phyloP scores from a whole-genome alignment of 345 rosid genomes.

The Gossypium thurberi region DNA sequence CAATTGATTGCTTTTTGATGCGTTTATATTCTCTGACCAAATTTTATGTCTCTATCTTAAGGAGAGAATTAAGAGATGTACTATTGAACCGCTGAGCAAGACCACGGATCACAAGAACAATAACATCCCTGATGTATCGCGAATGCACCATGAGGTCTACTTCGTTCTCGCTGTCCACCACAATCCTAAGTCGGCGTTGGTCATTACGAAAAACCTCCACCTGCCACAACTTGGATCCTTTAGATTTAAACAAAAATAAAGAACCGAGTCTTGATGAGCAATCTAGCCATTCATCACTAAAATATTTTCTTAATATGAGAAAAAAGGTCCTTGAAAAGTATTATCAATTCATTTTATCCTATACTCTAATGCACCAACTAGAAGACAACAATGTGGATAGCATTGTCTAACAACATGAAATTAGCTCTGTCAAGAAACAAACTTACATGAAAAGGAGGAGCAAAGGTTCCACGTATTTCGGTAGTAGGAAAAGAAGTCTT shows the following conservation, averaged over 20 bases:
- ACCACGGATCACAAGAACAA: slow-evolving; percentile 79
- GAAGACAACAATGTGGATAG: neutral
- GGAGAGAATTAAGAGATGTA: slow-evolving; percentile 91
- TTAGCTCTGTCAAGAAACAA: neutral
- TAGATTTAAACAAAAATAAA: neutral
- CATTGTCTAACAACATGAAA: neutral
- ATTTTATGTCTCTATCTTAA: slow-evolving; percentile 58
- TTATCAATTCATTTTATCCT: neutral
- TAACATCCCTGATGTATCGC: slow-evolving; percentile 65
- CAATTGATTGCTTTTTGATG: neutral
- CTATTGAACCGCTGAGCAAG: slow-evolving; percentile 93
- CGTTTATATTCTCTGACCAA: neutral
- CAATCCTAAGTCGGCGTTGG: slow-evolving; percentile 75
- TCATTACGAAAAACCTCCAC: slow-evolving; percentile 79
- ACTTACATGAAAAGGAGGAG: slow-evolving; percentile 94
- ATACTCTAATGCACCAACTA: neutral
- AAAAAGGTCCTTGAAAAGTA: neutral
- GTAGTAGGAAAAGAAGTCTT: slow-evolving; percentile 82
- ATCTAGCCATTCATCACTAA: neutral
- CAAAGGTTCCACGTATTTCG: slow-evolving; percentile 89
- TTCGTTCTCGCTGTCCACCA: slow-evolving; percentile 81
- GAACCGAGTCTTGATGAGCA: neutral
- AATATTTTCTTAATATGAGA: too few species aligned
- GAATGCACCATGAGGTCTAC: slow-evolving; percentile 80
- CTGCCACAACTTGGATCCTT: slow-evolving; percentile 24